Evolutionary conservation across 805 yeast species (phyloP), one percentile per base, ranked within the genome.

Genomic region (Kazachstania viticola): DNA sequence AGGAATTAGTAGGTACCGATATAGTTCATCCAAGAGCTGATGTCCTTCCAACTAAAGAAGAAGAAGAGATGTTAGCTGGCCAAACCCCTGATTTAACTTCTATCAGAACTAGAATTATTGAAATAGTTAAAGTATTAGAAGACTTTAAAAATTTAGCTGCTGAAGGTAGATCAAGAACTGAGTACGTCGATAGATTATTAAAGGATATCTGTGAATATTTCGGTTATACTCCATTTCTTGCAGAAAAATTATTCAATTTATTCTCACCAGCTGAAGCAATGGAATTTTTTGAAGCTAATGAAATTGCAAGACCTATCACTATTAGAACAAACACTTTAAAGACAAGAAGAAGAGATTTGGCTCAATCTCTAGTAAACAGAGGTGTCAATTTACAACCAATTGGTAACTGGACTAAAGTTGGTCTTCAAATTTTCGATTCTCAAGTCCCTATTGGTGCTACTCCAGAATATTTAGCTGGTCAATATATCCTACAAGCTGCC

Each of bases 391-490:
- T 91, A 46, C 96, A 91, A 61, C 97, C 97, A 28, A 84, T 91
- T 47, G 97, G 97, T 31, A 65, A 81, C 26, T 91, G 99, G 99
- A 85, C 97, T 16, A 91, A 91, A 60, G 97, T 91, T 31, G 99
- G 99, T 40, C 67, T 91, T 43, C 98, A 91, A 60, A 78, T 91
- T 32, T 91, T 88, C 56, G 99, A 91, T 54, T 87, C 97, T 16
- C 97, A 87, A 58, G 97, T 91, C n/a, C 98, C 99, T 27, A 82
- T 91, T 46, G 99, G 99, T 60, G 98, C 99, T 28, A 91, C 99
- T 7, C 98, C 99, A 27, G 99, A 91, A 62, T 91, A 91, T 56
- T 67, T 91, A 51, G 94, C 97, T 11, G 99, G 99, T 51, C 95
- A 91, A 53, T 91, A 91, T 62, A 91, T 91, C 40, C 64, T 91